These are phyloP conservation scores for Pyrus bretschneideri DNA, from an alignment of 306 rosid species.

Conservation along the genomic window DNA sequence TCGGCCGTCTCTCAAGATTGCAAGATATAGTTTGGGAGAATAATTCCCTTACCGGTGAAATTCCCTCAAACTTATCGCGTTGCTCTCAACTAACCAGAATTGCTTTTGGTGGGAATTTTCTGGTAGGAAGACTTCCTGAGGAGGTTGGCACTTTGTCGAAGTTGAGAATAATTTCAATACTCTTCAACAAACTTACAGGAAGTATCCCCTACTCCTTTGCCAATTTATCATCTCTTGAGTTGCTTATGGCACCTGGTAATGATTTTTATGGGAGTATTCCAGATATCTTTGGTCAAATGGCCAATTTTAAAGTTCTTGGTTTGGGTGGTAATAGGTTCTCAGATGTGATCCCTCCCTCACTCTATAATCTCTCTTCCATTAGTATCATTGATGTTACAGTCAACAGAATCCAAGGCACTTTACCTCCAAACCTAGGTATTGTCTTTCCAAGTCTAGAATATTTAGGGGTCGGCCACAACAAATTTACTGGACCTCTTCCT, in stretches of 20 bases:
- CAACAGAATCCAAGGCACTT: background rate
- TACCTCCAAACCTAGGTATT: background rate
- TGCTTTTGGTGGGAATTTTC: background rate
- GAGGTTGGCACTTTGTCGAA: background rate
- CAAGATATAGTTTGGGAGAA: background rate
- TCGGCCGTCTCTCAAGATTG: background rate
- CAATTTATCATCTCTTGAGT: background rate
- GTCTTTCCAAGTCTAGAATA: background rate
- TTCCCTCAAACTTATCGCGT: background rate
- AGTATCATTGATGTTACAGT: background rate
- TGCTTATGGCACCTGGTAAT: rapidly evolving
- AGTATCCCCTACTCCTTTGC: background rate
- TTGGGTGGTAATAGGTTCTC: background rate
- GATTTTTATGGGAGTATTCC: background rate
- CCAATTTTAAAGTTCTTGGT: rapidly evolving
- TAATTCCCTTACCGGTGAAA: background rate
- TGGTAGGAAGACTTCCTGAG: background rate
- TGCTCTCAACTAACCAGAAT: background rate
- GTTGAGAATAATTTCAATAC: rapidly evolving
- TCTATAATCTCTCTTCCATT: background rate
- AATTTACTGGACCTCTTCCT: background rate
- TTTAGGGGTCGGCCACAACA: background rate
- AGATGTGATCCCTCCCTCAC: background rate
- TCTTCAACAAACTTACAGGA: background rate
- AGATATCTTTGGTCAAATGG: background rate